Evolutionary conservation across 768 basidiomycete genomes (phyloP).

Genomic region (Lentinula edodes): DNA sequence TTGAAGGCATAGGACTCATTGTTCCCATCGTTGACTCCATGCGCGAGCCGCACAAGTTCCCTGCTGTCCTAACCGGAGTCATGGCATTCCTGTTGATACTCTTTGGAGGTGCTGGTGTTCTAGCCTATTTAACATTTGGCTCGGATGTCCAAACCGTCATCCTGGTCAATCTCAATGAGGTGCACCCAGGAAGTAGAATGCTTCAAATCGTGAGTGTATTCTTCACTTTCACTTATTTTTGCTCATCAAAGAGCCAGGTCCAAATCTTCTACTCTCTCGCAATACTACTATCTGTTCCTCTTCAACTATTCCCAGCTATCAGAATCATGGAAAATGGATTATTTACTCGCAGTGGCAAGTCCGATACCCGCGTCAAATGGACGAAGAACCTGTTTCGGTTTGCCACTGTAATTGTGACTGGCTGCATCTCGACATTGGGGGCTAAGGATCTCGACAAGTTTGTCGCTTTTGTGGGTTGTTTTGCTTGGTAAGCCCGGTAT

Average conservation of each 20-base stretch:
- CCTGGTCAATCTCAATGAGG: constrained; percentile 68
- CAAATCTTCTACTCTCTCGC: constrained; percentile 90
- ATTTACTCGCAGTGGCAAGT: constrained; percentile 85
- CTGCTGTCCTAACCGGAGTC: constrained; percentile 78
- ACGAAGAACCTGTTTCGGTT: constrained; percentile 89
- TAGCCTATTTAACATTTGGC: constrained; percentile 87
- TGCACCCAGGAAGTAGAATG: constrained; percentile 69
- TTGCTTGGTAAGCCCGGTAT: constrained; percentile 70
- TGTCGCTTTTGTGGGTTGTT: constrained; percentile 87
- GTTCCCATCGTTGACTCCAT: constrained; percentile 98
- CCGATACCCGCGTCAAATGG: constrained; percentile 83
- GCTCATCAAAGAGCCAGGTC: constrained; percentile 33
- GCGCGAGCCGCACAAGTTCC: constrained; percentile 93
- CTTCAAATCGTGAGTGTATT: constrained; percentile 73
- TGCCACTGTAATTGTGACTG: constrained; percentile 69
- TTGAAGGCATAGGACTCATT: constrained; percentile 94
- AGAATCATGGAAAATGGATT: constrained; percentile 96
- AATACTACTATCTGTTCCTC: constrained; percentile 85
- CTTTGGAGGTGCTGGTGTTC: constrained; percentile 82
- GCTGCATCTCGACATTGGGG: constrained; percentile 76
- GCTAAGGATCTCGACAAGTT: constrained; percentile 93
- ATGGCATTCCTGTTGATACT: constrained; percentile 86
- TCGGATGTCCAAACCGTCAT: constrained; percentile 88
- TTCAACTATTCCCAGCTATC: constrained; percentile 97
- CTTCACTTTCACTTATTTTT: not conserved